phyloP scores from a whole-genome alignment of 306 rosid species.

The Comarum palustre region DNA sequence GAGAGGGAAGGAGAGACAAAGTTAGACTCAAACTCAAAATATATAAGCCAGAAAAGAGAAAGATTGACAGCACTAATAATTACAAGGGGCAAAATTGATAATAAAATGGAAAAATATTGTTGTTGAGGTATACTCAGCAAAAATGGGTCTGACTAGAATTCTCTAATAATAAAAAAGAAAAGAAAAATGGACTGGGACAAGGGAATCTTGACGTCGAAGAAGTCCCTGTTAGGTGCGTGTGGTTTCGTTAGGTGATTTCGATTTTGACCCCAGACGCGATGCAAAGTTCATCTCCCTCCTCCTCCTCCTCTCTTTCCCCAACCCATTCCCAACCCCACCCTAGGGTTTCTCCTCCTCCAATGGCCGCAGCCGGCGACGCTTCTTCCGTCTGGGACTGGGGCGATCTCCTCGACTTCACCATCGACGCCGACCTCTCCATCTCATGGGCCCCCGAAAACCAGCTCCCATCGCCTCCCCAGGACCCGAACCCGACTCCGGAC shows the following conservation, averaged over 20 bases:
- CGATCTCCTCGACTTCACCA: constrained; percentile 52
- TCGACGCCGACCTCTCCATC: constrained; percentile 33
- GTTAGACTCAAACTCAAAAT: too few relatives aligned
- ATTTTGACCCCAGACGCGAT: constrained; percentile 4
- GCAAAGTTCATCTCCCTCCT: background rate
- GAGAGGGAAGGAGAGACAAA: too few relatives aligned
- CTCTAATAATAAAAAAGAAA: background rate
- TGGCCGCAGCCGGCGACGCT: constrained; percentile 34
- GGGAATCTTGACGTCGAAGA: constrained; percentile 6
- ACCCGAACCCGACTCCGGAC: constrained; percentile 1
- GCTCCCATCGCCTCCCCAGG: background rate
- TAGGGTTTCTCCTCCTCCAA: constrained; percentile 4
- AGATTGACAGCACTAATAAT: too few relatives aligned
- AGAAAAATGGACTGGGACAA: background rate
- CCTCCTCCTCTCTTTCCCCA: constrained; percentile 3
- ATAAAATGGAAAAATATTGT: too few relatives aligned
- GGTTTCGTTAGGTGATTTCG: background rate
- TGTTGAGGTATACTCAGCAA: too few relatives aligned
- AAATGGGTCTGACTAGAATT: too few relatives aligned
- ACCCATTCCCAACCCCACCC: constrained; percentile 2
- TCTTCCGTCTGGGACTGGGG: constrained; percentile 55
- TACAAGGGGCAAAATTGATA: too few relatives aligned
- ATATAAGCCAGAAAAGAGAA: too few relatives aligned
- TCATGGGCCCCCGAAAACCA: constrained; percentile 18
- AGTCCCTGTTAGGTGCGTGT: background rate